These are phyloP conservation scores for Hydnomerulius pinastri DNA, from an alignment of 768 basidiomycete species.

Conservation along the genomic window DNA sequence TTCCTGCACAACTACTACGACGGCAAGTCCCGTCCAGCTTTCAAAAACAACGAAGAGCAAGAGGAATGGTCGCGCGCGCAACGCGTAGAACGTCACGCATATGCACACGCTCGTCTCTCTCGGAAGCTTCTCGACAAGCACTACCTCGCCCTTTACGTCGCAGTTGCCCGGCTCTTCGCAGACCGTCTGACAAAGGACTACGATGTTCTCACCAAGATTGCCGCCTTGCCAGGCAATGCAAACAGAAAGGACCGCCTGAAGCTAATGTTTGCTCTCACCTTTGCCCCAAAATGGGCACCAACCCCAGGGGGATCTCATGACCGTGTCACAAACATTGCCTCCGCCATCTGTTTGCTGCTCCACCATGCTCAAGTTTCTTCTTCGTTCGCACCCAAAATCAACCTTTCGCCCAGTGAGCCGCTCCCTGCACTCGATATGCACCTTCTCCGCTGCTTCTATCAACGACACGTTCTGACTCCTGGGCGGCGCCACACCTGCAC, in stretches of 20 bases:
- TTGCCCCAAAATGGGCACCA: constrained; percentile 74
- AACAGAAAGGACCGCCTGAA: constrained; percentile 17
- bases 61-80: constrained; percentile 22
- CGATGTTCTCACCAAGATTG: constrained; percentile 37
- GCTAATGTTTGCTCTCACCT: constrained; percentile 39
- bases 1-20: constrained; percentile 28
- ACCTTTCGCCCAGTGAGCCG: constrained; percentile 22
- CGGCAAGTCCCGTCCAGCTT: constrained; percentile 27
- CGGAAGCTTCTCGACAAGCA: constrained; percentile 45
- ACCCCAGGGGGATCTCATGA: constrained; percentile 61
- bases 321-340: constrained; percentile 61
- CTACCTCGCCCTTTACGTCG: constrained; percentile 64
- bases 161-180: constrained; percentile 62
- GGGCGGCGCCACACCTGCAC: constrained; percentile 48
- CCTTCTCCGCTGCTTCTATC: constrained; percentile 56
- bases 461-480: constrained; percentile 59
- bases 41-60: constrained; percentile 23
- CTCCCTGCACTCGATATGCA: constrained; percentile 38
- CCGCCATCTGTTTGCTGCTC: constrained; percentile 60
- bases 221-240: constrained; percentile 33
- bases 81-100: constrained; percentile 22
- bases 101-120: constrained; percentile 38
- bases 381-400: constrained; percentile 9
- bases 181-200: constrained; percentile 52
- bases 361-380: constrained; percentile 35